Conservation (phyloP, 2,329 filamentous ascomycete species). For the Esteya vermicola region DNA sequence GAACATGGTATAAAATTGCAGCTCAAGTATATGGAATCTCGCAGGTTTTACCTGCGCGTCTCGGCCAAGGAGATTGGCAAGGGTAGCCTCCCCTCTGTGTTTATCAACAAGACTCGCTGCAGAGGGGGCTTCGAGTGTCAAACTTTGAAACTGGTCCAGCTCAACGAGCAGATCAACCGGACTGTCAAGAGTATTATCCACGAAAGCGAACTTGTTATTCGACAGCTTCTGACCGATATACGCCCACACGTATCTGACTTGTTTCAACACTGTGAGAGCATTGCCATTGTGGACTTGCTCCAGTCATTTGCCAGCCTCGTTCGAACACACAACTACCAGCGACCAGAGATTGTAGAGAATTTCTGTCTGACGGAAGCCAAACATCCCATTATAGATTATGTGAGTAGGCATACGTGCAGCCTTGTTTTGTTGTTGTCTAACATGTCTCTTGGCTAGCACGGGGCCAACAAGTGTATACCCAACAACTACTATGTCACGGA, state of each 20-base stretch:
- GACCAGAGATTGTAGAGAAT: constrained; percentile 53
- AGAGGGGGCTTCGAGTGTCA: constrained; percentile 76
- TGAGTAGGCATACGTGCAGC: constrained; percentile 31
- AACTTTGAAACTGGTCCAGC: constrained; percentile 69
- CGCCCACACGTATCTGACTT: constrained; percentile 55
- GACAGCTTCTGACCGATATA: constrained; percentile 58
- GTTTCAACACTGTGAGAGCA: constrained; percentile 73
- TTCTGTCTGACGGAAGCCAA: constrained; percentile 57
- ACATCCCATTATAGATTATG: constrained; percentile 59
- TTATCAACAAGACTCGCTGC: constrained; percentile 64
- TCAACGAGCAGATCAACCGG: constrained; percentile 63
- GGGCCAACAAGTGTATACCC: constrained; percentile 52
- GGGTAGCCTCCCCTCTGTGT: constrained; percentile 20
- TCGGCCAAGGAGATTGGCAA: constrained; percentile 47
- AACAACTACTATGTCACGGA: constrained; percentile 82
- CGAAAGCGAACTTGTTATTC: constrained; percentile 66
- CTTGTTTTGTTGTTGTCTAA: neutral
- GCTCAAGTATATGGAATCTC: constrained; percentile 60
- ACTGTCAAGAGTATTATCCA: constrained; percentile 72
- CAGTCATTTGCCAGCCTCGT: constrained; percentile 61
- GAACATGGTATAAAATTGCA: constrained; percentile 3
- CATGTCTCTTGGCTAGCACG: constrained; percentile 2
- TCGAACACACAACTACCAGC: constrained; percentile 39
- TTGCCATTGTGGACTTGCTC: constrained; percentile 80
- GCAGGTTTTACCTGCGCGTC: constrained; percentile 69